Evolutionary conservation across 345 rosid genomes (phyloP).

Genomic region (Rhodamnia rubescens): DNA sequence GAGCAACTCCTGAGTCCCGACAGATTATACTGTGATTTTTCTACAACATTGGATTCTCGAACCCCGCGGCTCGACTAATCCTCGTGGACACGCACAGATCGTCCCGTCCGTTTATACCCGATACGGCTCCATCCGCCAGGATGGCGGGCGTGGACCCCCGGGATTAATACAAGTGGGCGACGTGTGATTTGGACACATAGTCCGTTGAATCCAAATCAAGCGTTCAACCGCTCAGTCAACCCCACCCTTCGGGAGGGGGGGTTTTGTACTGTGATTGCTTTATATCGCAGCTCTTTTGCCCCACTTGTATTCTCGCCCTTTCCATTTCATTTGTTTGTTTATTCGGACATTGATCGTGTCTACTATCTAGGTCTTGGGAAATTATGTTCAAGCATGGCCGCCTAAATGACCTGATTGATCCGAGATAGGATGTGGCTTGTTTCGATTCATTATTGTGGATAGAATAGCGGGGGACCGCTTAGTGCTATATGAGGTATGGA

Average conservation of each 20-base stretch:
- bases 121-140: accelerated
- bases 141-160: neutral
- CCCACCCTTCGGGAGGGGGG: too few relatives aligned
- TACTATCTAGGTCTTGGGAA: neutral
- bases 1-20: neutral
- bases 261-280: neutral
- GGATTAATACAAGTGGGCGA: neutral
- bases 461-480: neutral
- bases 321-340: neutral
- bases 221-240: neutral
- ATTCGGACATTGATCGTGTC: neutral
- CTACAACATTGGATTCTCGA: too few relatives aligned
- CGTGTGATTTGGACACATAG: neutral
- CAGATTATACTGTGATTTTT: neutral
- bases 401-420: neutral
- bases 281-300: neutral
- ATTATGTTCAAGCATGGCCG: neutral
- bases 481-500: neutral
- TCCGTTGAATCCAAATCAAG: neutral
- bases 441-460: neutral
- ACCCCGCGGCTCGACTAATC: neutral
- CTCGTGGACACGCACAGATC: too few relatives aligned
- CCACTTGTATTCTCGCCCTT: neutral
- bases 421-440: neutral
- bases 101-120: neutral